A percentile compares a stretch with the other conserved stretches of the same genome.
Conservation (phyloP, 371 early-diverging fungal species). For the Mortierella sp. region DNA sequence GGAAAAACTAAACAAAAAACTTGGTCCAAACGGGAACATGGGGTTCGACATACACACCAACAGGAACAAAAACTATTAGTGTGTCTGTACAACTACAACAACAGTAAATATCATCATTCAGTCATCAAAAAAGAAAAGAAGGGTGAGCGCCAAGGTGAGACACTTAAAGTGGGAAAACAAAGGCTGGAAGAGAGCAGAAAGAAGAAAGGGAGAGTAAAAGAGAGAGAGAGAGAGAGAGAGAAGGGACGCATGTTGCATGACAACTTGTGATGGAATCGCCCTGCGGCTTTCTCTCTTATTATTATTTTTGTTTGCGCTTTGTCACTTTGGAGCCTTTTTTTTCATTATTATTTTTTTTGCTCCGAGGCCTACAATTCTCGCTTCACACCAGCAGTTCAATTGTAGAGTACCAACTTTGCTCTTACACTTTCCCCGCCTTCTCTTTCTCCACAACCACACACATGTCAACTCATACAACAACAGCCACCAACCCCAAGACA, state of each 20-base stretch:
- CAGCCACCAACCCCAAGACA: neutral
- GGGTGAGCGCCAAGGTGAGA: neutral
- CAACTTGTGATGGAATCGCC: too few relatives aligned
- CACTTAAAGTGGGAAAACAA: too few relatives aligned
- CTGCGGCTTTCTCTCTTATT: neutral
- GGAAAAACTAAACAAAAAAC: neutral
- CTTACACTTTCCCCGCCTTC: neutral
- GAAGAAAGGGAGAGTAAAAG: too few relatives aligned
- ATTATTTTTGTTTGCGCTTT: slow-evolving; percentile 3
- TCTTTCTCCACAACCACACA: neutral
- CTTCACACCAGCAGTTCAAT: neutral
- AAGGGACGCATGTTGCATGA: too few relatives aligned
- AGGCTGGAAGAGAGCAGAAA: too few relatives aligned
- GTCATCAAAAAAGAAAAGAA: neutral
- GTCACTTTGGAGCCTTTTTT: neutral
- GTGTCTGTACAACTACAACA: neutral
- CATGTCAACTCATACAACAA: neutral
- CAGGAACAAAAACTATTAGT: too few relatives aligned
- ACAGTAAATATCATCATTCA: neutral
- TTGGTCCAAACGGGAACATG: slow-evolving; percentile 5
- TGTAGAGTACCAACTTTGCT: neutral
- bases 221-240: too few relatives aligned
- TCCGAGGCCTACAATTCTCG: neutral
- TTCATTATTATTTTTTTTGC: too few relatives aligned
- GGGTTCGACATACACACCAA: neutral